Evolutionary conservation across 148 eudicot genomes (phyloP).

Genomic region (Chenopodium quinoa): DNA sequence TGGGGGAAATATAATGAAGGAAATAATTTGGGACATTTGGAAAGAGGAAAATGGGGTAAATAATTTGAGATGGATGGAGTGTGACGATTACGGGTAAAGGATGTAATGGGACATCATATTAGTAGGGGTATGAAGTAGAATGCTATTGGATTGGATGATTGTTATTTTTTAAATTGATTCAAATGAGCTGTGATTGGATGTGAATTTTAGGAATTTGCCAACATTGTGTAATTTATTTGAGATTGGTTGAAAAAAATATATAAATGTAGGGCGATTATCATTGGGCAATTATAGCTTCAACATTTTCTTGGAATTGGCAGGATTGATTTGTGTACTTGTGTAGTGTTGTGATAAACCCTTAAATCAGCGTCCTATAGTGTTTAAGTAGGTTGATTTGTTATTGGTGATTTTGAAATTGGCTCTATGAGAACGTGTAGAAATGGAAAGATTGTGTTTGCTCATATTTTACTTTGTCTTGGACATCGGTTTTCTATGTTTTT

Average conservation of each 20-base stretch:
- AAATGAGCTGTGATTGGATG: constrained; percentile 1
- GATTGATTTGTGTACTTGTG: background rate
- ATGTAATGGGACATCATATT: background rate
- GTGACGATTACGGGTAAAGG: background rate
- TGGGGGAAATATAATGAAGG: too few relatives aligned
- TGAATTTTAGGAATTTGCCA: background rate
- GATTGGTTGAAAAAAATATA: background rate
- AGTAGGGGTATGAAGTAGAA: background rate
- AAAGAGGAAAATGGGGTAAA: too few relatives aligned
- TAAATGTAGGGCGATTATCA: too few relatives aligned
- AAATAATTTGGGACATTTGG: too few relatives aligned
- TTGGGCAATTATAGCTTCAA: background rate
- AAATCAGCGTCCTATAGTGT: background rate
- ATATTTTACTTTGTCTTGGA: background rate
- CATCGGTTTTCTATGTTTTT: background rate
- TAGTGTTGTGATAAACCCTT: background rate
- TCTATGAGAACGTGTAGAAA: background rate
- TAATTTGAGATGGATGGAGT: too few relatives aligned
- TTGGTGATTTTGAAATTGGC: background rate
- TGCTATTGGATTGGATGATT: background rate
- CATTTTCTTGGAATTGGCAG: background rate
- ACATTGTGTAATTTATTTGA: background rate
- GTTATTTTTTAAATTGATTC: background rate
- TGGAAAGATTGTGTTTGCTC: too few relatives aligned
- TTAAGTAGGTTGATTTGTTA: background rate